Percentiles rank a stretch among this genome's conserved stretches.
These are phyloP conservation scores for Xylariaceae sp. DNA, from an alignment of 2,329 filamentous ascomycete genomes.

Conservation along the genomic window DNA sequence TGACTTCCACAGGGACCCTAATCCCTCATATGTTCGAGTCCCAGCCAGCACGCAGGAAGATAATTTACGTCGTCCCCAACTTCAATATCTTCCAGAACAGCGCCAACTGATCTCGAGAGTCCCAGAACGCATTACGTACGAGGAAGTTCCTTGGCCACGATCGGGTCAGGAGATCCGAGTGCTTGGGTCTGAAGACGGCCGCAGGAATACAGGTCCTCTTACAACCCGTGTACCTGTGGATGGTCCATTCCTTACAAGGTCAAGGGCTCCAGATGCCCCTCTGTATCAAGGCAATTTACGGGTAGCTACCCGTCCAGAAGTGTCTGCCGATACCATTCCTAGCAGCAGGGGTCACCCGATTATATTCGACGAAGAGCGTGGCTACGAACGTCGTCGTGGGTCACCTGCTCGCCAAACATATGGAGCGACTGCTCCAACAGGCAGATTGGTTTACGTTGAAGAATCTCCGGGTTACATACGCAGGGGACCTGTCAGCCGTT, in stretches of 20 bases:
- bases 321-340: constrained; percentile 17
- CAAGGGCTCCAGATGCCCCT: constrained; percentile 12
- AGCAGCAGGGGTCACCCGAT: constrained; percentile 26
- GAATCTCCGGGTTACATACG: constrained; percentile 14
- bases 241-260: constrained; percentile 8
- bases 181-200: constrained; percentile 16
- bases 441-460: constrained; percentile 24
- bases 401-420: constrained; percentile 19
- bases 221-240: constrained; percentile 16
- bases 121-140: constrained; percentile 10
- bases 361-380: constrained; percentile 20
- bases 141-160: constrained; percentile 16
- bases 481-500: constrained; percentile 14
- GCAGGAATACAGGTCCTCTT: constrained; percentile 18
- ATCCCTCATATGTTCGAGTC: constrained; percentile 24
- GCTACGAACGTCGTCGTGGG: constrained; percentile 21
- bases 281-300: constrained; percentile 5
- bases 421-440: constrained; percentile 14
- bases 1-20: constrained; percentile 16
- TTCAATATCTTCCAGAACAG: constrained; percentile 19
- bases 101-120: constrained; percentile 2
- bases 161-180: constrained; percentile 17
- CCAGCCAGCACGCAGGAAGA: constrained; percentile 20
- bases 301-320: constrained; percentile 1
- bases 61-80: constrained; percentile 14